Base-by-base conservation (phyloP, 1,284 basidiomycete genomes). In the Inonotus obliquus region DNA sequence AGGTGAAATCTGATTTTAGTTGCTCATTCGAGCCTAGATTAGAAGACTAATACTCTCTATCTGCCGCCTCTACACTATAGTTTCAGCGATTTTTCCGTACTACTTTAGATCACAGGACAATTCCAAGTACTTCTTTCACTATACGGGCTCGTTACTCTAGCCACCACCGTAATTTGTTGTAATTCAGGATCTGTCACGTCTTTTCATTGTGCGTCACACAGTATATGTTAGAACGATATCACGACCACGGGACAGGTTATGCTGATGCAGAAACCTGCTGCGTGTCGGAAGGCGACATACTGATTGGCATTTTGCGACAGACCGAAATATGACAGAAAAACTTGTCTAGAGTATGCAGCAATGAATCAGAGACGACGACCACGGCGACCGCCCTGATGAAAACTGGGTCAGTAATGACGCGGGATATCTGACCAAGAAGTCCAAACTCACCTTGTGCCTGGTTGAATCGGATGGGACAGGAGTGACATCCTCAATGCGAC, bases 381-480 rank as follows among this genome's bases (percentile, higher is more conserved):
- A 82, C 96, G 95, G 72, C 96, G 94, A 96, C 96, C 96, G 89
- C 96, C 96, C 95, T 95, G n/a, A 53, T 39, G 35, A 51, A 5
- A 39, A 59, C 14, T 1, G 45, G 49, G 13, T 35, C 47, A 59
- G 39, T 27, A 23, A 25, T 25, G 45, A 48, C 14, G 13, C 14
- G 11, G 19, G 11, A 48, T 2, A 48, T 10, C 45, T 21, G 10
- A 44, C 13, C 41, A 51, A 32, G 57, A 45, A 0, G 38, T 54
- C 45, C 1, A 41, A 37, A 73, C 78, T 65, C 63, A 92, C 90
- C 89, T 96, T 99, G 81, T 95, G 87, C 74, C 96, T 88, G 70
- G 96, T 99, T 67, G 91, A 95, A 79, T 99, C 97, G 65, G 96
- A 96, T 65, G 96, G 96, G 67, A 96, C 87, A 69, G 96, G 96